Base-by-base conservation (phyloP, 305 asterid species). In the Fraxinus latifolia region DNA sequence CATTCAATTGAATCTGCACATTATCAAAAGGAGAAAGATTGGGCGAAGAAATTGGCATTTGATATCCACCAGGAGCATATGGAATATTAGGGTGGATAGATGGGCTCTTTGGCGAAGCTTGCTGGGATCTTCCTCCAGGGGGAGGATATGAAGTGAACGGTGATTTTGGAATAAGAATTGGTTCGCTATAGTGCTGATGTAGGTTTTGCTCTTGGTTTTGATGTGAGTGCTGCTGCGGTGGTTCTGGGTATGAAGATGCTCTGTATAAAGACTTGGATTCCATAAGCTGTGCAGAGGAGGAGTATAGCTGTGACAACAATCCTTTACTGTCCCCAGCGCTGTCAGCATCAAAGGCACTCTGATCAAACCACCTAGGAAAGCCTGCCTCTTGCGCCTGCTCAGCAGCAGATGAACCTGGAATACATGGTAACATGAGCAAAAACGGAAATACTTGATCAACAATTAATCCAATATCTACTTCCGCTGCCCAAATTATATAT, bases 181-280 rank as follows among this genome's bases (percentile, higher is more conserved):
- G 96, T 80, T 95, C 99, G 29, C 91, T 89, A 71, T 87, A 86
- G 75, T 88, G 95, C 75, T 91, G 90, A 36, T 84, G 92, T 70
- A 78, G 62, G 77, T 76, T 85, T 73, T 84, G 93, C 71, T 65
- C 87, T 58, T 70, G 75, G 75, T 70, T 70, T 31, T 84, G 91
- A 36, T 82, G 86, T 75, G 86, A 86, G 62, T 86, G 86, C 44
- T 90, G 97, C 82, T 89, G 97, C 71, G 91, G 95, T 50, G 88
- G 94, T 74, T 93, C 98, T 12, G 99, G 99, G 84, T 92, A 91
- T 25, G 99, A 95, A 65, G 97, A 88, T 80, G 99, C 90, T 85
- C 99, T 88, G 85, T 90, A 87, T 87, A 94, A 81, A 19, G 85
- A 80, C 79, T 87, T 90, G 25, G 93, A 58, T 74, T 92, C 99